Evolutionary conservation across 768 basidiomycete species (phyloP).

Genomic region (Boletus rex-veris): DNA sequence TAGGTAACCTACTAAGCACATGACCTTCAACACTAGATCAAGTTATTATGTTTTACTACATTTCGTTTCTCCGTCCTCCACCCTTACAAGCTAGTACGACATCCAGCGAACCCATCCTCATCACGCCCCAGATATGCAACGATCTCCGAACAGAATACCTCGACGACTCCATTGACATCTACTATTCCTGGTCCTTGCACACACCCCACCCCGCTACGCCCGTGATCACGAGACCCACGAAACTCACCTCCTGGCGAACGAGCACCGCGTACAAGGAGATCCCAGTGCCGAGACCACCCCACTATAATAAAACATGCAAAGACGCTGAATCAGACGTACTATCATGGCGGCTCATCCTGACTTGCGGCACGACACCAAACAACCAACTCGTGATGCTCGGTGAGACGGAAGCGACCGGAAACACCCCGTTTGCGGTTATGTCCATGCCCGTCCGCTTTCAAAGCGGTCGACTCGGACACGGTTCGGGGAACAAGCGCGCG

Average conservation of each 20-base stretch:
- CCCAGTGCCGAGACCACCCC: constrained; percentile 58
- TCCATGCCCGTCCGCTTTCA: constrained; percentile 61
- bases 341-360: constrained; percentile 63
- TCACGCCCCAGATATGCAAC: constrained; percentile 86
- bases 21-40: no score
- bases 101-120: constrained; percentile 39
- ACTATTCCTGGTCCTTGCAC: constrained; percentile 58
- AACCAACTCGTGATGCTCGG: constrained; percentile 42
- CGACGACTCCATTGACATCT: constrained; percentile 56
- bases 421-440: constrained; percentile 53
- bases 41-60: constrained; percentile 77
- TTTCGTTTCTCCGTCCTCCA: constrained; percentile 88
- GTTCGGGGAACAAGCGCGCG: constrained; percentile 4
- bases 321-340: constrained; percentile 37
- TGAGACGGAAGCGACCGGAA: constrained; percentile 38
- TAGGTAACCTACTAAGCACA: neutral
- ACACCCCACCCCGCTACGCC: constrained; percentile 17
- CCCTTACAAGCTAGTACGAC: constrained; percentile 48
- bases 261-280: constrained; percentile 75
- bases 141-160: constrained; percentile 82
- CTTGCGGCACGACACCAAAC: constrained; percentile 30
- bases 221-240: constrained; percentile 42
- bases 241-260: constrained; percentile 72
- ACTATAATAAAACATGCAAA: constrained; percentile 16
- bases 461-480: constrained; percentile 24